Conservation (phyloP, 177 flowering plant genomes). For the Telopea speciosissima region DNA sequence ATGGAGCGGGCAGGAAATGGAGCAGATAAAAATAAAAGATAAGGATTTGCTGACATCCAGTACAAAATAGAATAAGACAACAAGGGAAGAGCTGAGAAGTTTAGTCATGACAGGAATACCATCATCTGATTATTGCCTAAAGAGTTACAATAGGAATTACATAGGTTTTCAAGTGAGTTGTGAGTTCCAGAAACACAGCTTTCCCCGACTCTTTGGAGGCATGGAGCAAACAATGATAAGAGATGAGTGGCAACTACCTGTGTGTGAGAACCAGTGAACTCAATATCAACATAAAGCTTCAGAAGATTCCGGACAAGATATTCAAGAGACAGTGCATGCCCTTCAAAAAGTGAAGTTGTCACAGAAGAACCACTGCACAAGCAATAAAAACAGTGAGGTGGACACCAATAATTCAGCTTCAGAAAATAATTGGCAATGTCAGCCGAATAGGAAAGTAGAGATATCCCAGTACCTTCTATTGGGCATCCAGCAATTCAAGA, state of each 20-base stretch:
- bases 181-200: neutral
- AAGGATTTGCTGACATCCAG: neutral
- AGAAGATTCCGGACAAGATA: conserved; percentile 91
- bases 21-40: too few relatives aligned
- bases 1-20: too few relatives aligned
- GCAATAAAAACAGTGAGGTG: conserved; percentile 8
- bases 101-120: neutral
- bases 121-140: too few relatives aligned
- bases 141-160: too few relatives aligned
- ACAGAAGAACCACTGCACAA: conserved; percentile 66
- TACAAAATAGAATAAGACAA: too few relatives aligned
- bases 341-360: conserved; percentile 79
- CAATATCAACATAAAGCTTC: conserved; percentile 98
- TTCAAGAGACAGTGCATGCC: conserved; percentile 73
- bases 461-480: conserved; percentile 51
- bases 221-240: neutral
- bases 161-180: neutral
- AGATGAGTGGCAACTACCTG: conserved; percentile 48
- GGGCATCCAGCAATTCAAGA: conserved; percentile 96
- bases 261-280: conserved; percentile 98
- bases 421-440: neutral
- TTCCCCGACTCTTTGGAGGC: neutral
- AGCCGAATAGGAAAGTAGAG: neutral
- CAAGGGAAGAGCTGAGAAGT: neutral
- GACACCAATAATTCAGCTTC: neutral